Evolutionary conservation across 2,329 filamentous ascomycete genomes (phyloP), one percentile per base, ranked within the genome.

Genomic region (Colletotrichum sojae): DNA sequence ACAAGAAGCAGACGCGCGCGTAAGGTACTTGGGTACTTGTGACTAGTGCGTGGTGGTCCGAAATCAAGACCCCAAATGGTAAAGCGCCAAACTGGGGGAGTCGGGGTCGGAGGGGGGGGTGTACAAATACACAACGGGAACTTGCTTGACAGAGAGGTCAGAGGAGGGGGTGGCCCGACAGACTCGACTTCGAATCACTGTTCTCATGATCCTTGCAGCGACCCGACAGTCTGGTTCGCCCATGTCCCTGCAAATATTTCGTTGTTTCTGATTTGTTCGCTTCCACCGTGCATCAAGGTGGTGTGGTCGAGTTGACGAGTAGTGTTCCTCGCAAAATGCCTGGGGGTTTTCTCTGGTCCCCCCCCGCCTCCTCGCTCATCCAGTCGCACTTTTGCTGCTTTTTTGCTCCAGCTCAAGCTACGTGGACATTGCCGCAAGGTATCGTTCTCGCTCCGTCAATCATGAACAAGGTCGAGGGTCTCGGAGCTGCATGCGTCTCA

Each of bases 1-100:
- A 54, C 49, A 53, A 16, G 39, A 45, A 53, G 31, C 59, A 62
- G 59, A 62, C 59, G 59, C 59, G 59, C 59, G 59, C 59, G 59
- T 54, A 62, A 54, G 48, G 46, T 43, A 60, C 46, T 6, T 52
- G 3, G 59, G 59, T 54, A 60, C 57, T 45, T 62, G 22, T n/a
- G 31, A 61, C 46, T 58, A 25, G 46, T 36, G 9, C 31, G 10
- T 36, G 3, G 3, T 18, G 20, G 31, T 52, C 58, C 58, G 58
- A 61, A 52, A 43, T 22, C 36, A 16, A 52, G 20, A 27, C 58
- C 58, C 25, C 48, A 61, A 43, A 40, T 61, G 58, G 58, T 43
- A 61, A 52, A 22, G 58, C 48, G 48, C 6, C 27, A 51, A 43
- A 52, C 58, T n/a, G 36, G 46, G 58, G 48, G n/a, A 12, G 45